Conservation (phyloP, 257 asterid genomes). For the Nicotiana paniculata region DNA sequence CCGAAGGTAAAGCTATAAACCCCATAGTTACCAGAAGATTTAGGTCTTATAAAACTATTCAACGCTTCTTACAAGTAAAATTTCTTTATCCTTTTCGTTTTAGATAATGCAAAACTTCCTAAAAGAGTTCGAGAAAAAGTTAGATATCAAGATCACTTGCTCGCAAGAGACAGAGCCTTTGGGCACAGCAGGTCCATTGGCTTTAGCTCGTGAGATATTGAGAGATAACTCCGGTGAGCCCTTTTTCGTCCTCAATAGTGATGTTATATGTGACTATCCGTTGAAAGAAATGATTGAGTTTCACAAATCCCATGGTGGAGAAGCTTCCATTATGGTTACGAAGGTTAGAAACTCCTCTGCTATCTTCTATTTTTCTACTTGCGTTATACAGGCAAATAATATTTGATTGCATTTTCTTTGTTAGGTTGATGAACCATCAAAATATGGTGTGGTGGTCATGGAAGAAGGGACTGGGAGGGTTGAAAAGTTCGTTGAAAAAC, state of each 20-base stretch:
- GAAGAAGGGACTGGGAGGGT: conserved; percentile 74
- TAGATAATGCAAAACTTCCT: conserved; percentile 74
- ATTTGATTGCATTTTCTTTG: neutral
- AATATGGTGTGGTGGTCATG: conserved; percentile 82
- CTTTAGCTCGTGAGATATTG: conserved; percentile 74
- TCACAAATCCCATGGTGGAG: conserved; percentile 80
- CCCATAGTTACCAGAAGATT: neutral
- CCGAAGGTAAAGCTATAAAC: conserved; percentile 56
- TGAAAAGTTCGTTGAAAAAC: conserved; percentile 92
- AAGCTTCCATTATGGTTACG: conserved; percentile 81
- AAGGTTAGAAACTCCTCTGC: conserved; percentile 19
- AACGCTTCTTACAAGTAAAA: neutral
- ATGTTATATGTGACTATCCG: conserved; percentile 76
- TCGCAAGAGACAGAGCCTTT: conserved; percentile 90
- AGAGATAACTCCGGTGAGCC: conserved; percentile 63
- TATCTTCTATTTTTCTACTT: neutral
- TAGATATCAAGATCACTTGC: conserved; percentile 73
- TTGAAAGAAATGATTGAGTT: conserved; percentile 63
- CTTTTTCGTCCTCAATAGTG: conserved; percentile 80
- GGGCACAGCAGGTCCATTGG: conserved; percentile 94
- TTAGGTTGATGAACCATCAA: conserved; percentile 93
- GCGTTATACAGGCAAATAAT: neutral
- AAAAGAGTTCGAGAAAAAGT: conserved; percentile 71
- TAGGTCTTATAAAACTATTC: neutral
- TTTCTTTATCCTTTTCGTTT: conserved; percentile 1